Evolutionary conservation across 768 basidiomycete species (phyloP).

Genomic region (Cystofilobasidium ferigula): DNA sequence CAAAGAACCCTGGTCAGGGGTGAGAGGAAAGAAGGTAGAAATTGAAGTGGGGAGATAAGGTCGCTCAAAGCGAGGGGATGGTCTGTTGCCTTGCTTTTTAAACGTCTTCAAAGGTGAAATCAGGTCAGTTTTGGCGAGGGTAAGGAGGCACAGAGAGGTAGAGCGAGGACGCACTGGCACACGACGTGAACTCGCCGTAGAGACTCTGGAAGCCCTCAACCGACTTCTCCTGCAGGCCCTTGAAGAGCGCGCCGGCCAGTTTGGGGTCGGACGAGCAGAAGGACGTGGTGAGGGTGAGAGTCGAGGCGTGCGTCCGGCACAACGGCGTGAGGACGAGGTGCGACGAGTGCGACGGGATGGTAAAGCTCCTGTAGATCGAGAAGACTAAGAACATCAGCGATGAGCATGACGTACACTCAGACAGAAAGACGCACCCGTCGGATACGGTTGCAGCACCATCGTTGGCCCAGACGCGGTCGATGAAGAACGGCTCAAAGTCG

Average conservation of each 20-base stretch:
- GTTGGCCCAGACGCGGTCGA: not conserved
- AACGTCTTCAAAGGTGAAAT: too few species aligned
- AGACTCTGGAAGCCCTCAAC: not conserved
- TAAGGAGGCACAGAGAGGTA: not conserved
- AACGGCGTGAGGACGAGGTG: not conserved
- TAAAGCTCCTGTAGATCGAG: not conserved
- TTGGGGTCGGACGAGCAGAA: not conserved
- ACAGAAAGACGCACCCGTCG: not conserved
- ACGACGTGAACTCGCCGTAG: not conserved
- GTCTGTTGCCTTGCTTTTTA: too few species aligned
- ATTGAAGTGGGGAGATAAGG: too few species aligned
- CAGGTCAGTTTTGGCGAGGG: too few species aligned
- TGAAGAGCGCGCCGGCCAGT: not conserved
- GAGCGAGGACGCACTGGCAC: not conserved
- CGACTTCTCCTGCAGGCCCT: not conserved
- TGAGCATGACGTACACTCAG: not conserved
- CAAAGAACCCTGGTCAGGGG: not conserved
- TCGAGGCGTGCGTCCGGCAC: not conserved
- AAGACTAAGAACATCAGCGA: not conserved
- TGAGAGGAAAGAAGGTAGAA: not conserved
- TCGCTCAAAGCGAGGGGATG: too few species aligned
- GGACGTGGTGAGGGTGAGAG: not conserved
- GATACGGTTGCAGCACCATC: not conserved
- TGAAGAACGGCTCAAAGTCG: not conserved
- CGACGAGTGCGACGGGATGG: conserved; percentile 1